Base-by-base conservation (phyloP, 2,329 filamentous ascomycete species). In the Akanthomyces uredinophilus region DNA sequence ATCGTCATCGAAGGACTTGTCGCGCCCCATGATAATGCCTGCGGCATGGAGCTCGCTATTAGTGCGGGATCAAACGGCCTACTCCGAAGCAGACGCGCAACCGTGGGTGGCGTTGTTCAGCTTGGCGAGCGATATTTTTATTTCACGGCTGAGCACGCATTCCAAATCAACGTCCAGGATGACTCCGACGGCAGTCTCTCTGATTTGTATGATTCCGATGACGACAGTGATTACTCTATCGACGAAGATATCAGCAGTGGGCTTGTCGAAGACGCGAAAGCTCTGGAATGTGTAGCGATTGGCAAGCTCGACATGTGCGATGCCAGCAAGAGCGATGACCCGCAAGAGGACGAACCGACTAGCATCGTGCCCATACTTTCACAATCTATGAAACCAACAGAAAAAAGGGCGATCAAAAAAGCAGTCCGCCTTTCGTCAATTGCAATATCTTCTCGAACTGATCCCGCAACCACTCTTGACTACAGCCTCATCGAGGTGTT, bases 111-210 rank as follows among this genome's bases (percentile, higher is more conserved):
- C 4, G 50, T 52, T n/a, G 16, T 52, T 37, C 50, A 52, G n/a
- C 50, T 52, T 52, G 50, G n/a, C 8, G 32, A 52, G 11, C 32
- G n/a, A 7, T 52, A 39, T n/a, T 52, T 39, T 11, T 52, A 52
- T 20, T 52, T 52, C n/a, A 52, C 50, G 13, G 50, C 50, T 22
- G 50, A 52, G 29, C 50, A 52, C 39, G 50, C 50, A 52, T 52
- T 52, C n/a, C 29, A 18, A 13, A 16, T 20, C 3, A n/a, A 10
- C 8, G 14, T 10, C 32, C n/a, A 52, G 6, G 32, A 52, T 4
- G 50, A 39, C 5, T 24, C 32, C 10, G 5, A 39, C 13, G 50
- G 20, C 32, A 39, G 11, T 5, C 39, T 24, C 2, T 52, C 50
- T 2, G 29, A 52, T 22, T 37, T 32, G 4, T 29, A 29, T 6